These are phyloP conservation scores for Phyllosticta capitalensis DNA, from an alignment of 2,329 filamentous ascomycete genomes.

Conservation along the genomic window DNA sequence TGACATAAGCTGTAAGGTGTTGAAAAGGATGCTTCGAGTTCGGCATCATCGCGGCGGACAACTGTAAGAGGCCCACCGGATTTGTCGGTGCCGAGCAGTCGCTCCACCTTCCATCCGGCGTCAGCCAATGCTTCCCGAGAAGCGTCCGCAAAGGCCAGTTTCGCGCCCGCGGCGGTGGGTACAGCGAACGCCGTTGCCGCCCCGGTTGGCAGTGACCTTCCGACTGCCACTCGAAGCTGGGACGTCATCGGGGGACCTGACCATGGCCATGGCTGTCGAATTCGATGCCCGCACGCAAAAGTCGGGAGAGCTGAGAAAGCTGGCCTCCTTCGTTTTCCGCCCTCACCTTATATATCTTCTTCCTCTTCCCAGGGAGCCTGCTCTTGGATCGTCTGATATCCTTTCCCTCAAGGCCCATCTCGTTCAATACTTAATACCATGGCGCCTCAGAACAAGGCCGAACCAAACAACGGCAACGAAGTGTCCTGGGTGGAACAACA, in stretches of 20 bases:
- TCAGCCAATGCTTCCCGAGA: neutral
- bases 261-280: conserved; percentile 3
- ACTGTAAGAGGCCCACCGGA: conserved; percentile 2
- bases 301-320: neutral
- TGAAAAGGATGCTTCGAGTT: neutral
- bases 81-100: neutral
- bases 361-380: neutral
- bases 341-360: conserved; percentile 5
- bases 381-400: neutral
- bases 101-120: conserved; percentile 3
- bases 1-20: conserved; percentile 7
- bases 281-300: neutral
- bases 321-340: neutral
- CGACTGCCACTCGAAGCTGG: conserved; percentile 7
- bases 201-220: neutral
- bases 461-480: conserved; percentile 2
- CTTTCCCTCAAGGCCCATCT: neutral
- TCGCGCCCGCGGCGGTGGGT: neutral
- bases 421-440: neutral
- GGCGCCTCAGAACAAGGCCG: conserved; percentile 2
- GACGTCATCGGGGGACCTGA: conserved; percentile 9
- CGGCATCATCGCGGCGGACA: conserved; percentile 4
- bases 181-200: neutral
- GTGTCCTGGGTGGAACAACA: conserved; percentile 6
- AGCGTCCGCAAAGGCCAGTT: neutral